Conservation (phyloP, 2,329 filamentous ascomycete species). For the Gaeumannomyces sp. region DNA sequence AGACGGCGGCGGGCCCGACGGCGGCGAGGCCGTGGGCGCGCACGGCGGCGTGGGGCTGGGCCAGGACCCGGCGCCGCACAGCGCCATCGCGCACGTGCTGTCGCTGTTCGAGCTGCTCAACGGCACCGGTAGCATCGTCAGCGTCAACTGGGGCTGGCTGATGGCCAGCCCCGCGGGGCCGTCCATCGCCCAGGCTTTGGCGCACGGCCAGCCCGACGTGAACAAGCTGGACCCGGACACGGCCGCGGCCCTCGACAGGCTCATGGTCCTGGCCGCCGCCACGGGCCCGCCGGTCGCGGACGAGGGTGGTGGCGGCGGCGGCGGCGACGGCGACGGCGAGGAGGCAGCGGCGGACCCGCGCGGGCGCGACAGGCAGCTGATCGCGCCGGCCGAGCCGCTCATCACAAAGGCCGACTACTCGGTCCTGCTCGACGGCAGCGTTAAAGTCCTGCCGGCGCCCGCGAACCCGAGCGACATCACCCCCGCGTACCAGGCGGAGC, state of each 20-base stretch:
- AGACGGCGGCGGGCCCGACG: neutral
- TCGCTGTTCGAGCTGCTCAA: slow-evolving; percentile 9
- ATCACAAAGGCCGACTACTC: neutral
- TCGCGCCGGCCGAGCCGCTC: slow-evolving; percentile 2
- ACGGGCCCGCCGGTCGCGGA: slow-evolving; percentile 2
- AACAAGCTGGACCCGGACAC: slow-evolving; percentile 4
- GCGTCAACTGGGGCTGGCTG: slow-evolving; percentile 5
- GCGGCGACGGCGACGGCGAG: neutral
- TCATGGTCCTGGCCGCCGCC: slow-evolving; percentile 8
- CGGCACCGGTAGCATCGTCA: slow-evolving; percentile 8
- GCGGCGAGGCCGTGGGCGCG: neutral
- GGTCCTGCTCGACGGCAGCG: slow-evolving; percentile 1
- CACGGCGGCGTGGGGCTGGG: slow-evolving; percentile 1
- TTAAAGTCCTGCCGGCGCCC: neutral
- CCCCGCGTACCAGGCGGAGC: neutral
- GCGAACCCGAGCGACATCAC: neutral
- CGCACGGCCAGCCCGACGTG: slow-evolving; percentile 7
- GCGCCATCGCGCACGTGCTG: slow-evolving; percentile 7
- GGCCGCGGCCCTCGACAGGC: slow-evolving; percentile 4
- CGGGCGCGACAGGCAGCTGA: neutral
- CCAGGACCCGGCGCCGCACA: neutral
- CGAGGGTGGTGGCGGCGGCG: neutral
- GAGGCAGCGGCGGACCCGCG: neutral
- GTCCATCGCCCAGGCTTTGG: slow-evolving; percentile 6
- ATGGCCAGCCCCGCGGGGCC: slow-evolving; percentile 4